These are phyloP conservation scores for Annulohypoxylon stygium DNA, from an alignment of 495 filamentous ascomycete genomes.

Conservation along the genomic window DNA sequence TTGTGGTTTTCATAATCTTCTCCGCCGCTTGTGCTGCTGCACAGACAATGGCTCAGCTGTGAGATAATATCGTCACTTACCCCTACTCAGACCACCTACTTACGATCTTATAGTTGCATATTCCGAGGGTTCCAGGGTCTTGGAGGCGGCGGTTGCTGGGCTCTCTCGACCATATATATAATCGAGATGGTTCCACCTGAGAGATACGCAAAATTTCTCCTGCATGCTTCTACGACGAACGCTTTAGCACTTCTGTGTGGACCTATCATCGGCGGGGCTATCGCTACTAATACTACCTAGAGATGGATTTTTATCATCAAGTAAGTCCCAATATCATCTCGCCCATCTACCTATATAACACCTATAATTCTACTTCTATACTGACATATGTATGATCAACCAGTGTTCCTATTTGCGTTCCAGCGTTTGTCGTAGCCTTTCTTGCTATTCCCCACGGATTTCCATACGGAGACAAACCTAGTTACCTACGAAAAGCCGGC, in stretches of 20 bases:
- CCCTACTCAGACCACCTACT: background rate
- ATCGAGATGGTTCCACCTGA: background rate
- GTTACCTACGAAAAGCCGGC: background rate
- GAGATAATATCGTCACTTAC: background rate
- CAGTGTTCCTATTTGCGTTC: background rate
- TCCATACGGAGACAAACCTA: background rate
- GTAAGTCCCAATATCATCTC: background rate
- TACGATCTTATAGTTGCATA: background rate
- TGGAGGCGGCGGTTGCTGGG: background rate
- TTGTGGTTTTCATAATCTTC: background rate
- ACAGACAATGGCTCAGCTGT: constrained; percentile 2
- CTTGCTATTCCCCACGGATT: background rate
- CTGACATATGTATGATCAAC: background rate
- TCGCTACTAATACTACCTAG: background rate
- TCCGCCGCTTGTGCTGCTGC: background rate
- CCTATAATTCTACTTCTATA: background rate
- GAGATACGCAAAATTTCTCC: background rate
- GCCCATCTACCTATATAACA: background rate
- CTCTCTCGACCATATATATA: background rate
- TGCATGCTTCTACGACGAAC: background rate
- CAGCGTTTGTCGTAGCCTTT: background rate
- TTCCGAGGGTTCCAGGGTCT: constrained; percentile 1
- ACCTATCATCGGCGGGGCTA: constrained; percentile 3
- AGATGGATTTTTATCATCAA: constrained; percentile 11
- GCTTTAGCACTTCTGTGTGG: background rate